Evolutionary conservation across 768 basidiomycete species (phyloP).

Genomic region (Podaxis pistillaris): DNA sequence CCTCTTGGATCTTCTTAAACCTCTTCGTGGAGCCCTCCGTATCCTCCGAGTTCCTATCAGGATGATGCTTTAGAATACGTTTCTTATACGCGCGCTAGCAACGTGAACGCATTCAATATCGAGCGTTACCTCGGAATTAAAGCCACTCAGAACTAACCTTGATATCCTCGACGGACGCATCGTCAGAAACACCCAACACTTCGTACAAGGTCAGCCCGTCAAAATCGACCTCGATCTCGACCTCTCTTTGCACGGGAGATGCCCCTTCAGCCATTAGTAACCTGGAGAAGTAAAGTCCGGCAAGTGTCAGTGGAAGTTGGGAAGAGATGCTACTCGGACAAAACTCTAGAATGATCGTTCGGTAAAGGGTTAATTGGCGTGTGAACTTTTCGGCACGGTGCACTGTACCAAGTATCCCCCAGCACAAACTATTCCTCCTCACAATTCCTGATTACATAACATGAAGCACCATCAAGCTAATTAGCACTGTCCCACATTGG

Average conservation of each 20-base stretch:
- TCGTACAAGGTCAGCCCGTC: slow-evolving; percentile 22
- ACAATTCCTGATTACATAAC: too few relatives aligned
- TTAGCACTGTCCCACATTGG: too few relatives aligned
- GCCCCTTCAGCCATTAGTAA: background rate
- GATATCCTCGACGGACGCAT: slow-evolving; percentile 20
- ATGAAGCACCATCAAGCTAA: too few relatives aligned
- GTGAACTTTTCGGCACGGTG: background rate
- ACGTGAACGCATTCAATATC: background rate
- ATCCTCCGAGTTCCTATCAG: slow-evolving; percentile 70
- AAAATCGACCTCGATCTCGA: background rate
- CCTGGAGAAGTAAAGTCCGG: too few relatives aligned
- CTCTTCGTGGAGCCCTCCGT: slow-evolving; percentile 63
- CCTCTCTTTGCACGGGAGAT: background rate
- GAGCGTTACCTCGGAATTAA: background rate
- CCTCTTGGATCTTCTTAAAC: slow-evolving; percentile 71
- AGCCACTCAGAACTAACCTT: slow-evolving; percentile 14
- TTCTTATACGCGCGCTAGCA: slow-evolving; percentile 59
- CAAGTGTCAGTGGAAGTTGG: background rate
- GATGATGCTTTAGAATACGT: slow-evolving; percentile 63
- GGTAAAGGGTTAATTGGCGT: background rate
- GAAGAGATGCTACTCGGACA: background rate
- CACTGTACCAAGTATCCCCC: too few relatives aligned
- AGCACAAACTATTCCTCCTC: too few relatives aligned
- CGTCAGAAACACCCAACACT: slow-evolving; percentile 19
- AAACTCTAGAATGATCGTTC: background rate